Conservation (phyloP, 768 basidiomycete species). For the Suillus spraguei region DNA sequence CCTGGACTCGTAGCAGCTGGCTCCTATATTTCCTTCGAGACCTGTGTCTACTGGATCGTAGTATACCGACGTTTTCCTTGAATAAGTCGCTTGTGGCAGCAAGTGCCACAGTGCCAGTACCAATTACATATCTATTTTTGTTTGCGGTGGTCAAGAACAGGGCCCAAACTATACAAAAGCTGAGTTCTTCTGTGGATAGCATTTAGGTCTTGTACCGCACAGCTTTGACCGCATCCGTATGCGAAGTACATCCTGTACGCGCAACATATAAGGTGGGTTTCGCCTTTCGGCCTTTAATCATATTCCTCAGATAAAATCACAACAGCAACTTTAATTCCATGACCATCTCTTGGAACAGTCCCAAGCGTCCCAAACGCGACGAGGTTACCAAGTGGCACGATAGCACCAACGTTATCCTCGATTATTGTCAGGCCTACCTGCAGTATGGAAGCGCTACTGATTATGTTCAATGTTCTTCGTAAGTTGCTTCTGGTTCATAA, state of each 20-base stretch:
- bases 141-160: not conserved
- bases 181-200: not conserved
- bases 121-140: not conserved
- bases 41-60: not conserved
- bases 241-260: not conserved
- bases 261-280: not conserved
- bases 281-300: too few relatives aligned
- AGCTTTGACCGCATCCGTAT: not conserved
- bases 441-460: not conserved
- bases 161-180: not conserved
- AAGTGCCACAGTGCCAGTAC: not conserved
- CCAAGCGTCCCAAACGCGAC: not conserved
- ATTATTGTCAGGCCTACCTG: not conserved
- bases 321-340: not conserved
- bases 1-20: not conserved
- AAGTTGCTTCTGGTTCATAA: not conserved
- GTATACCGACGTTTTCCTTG: not conserved
- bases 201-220: not conserved
- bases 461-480: not conserved
- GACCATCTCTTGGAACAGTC: not conserved
- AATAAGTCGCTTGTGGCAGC: not conserved
- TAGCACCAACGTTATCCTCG: slow-evolving; percentile 1
- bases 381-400: slow-evolving; percentile 2
- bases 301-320: not conserved
- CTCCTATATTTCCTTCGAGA: not conserved